These are phyloP conservation scores for Ricinus communis DNA, from an alignment of 345 rosid genomes.

Conservation along the genomic window DNA sequence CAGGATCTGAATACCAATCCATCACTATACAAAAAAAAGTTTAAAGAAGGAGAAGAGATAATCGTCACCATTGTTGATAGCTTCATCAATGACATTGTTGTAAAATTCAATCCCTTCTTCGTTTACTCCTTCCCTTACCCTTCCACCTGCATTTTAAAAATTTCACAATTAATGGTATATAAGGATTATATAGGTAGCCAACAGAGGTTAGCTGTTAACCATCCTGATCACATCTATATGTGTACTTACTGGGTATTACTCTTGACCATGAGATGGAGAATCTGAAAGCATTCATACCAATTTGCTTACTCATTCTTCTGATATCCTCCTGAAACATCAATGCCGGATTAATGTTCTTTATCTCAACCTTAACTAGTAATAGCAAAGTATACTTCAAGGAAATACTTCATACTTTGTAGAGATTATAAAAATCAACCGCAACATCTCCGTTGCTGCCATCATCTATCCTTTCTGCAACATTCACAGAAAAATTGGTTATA, in stretches of 20 bases:
- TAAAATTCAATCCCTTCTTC: slow-evolving; percentile 21
- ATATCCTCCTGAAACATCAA: slow-evolving; percentile 19
- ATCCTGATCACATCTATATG: no score
- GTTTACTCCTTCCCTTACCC: slow-evolving; percentile 21
- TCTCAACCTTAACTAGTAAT: background rate
- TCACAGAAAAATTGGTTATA: no score
- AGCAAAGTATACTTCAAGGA: background rate
- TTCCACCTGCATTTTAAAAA: slow-evolving; percentile 16
- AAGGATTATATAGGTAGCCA: background rate
- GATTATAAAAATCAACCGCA: slow-evolving; percentile 24
- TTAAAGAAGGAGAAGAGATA: no score
- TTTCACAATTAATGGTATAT: background rate
- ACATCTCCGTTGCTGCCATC: slow-evolving; percentile 21
- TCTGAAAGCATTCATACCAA: slow-evolving; percentile 25
- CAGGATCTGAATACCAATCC: no score
- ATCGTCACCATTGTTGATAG: no score
- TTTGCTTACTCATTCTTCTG: slow-evolving; percentile 8
- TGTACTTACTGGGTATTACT: slow-evolving; percentile 23
- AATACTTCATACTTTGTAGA: slow-evolving; percentile 5
- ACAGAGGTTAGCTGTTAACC: no score
- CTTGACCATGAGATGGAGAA: slow-evolving; percentile 29
- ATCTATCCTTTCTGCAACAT: slow-evolving; percentile 17
- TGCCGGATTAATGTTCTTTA: background rate
- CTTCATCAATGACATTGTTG: slow-evolving; percentile 21
- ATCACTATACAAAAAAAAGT: no score